A percentile compares a stretch with the other conserved stretches of the same genome.
phyloP scores from a whole-genome alignment of 805 yeast species.

The Teunomyces cretensis region DNA sequence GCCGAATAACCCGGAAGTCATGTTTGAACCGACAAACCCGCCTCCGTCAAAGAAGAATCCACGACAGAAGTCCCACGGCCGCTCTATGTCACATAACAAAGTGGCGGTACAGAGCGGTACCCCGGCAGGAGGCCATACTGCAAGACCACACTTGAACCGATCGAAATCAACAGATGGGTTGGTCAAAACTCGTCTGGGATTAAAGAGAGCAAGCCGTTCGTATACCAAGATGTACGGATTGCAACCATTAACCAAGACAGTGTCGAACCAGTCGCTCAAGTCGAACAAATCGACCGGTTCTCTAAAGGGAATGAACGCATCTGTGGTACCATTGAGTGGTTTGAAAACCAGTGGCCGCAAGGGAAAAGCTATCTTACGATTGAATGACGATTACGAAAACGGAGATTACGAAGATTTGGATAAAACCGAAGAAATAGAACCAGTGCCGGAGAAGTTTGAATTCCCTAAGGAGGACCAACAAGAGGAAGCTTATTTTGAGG shows the following conservation, averaged over 20 bases:
- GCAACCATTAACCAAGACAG: constrained; percentile 37
- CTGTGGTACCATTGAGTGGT: constrained; percentile 20
- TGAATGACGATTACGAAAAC: constrained; percentile 35
- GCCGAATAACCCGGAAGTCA: neutral
- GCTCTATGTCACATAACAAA: constrained; percentile 2
- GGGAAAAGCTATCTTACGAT: constrained; percentile 38
- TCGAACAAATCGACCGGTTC: constrained; percentile 34
- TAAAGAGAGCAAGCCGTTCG: constrained; percentile 37
- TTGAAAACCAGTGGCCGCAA: constrained; percentile 37
- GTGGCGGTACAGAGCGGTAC: neutral
- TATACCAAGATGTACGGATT: constrained; percentile 34
- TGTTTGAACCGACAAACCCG: neutral
- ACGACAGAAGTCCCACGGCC: constrained; percentile 1
- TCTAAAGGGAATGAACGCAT: constrained; percentile 26
- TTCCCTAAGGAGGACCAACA: neutral
- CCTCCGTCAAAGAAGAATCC: neutral
- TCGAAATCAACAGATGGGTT: constrained; percentile 44
- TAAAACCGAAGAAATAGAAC: constrained; percentile 11
- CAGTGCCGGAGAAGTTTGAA: constrained; percentile 1
- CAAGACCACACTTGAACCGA: constrained; percentile 34
- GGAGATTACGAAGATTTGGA: constrained; percentile 37
- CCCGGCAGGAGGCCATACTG: neutral
- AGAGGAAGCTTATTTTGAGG: neutral
- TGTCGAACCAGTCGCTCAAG: constrained; percentile 28
- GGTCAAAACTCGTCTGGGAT: constrained; percentile 18